phyloP scores from a whole-genome alignment of 257 asterid species.

The Solanum sitiens region DNA sequence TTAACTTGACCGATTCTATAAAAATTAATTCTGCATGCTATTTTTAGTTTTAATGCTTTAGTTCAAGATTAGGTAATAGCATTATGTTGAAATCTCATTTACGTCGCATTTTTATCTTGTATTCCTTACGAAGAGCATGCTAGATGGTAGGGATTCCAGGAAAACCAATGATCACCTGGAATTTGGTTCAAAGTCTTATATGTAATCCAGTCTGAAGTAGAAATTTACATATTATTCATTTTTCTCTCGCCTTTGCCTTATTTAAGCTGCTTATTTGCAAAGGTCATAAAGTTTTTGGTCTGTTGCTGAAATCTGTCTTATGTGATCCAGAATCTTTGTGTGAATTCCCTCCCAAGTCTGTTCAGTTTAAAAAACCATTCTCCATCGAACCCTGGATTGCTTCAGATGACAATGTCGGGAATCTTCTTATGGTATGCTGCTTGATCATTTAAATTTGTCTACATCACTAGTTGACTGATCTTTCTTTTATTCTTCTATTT shows the following conservation, averaged over 20 bases:
- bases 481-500: not conserved
- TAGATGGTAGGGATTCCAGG: not conserved
- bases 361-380: slow-evolving; percentile 72
- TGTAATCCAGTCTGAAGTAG: not conserved
- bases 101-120: not conserved
- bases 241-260: not conserved
- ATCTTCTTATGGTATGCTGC: slow-evolving; percentile 72
- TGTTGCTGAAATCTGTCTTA: not conserved
- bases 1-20: not conserved
- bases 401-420: slow-evolving; percentile 92
- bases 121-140: not conserved
- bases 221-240: not conserved
- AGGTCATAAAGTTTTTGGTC: not conserved
- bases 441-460: not conserved
- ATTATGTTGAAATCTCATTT: not conserved
- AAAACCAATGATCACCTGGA: not conserved
- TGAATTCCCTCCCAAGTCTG: slow-evolving; percentile 83
- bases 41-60: not conserved
- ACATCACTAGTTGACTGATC: not conserved
- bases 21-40: not conserved
- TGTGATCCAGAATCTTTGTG: slow-evolving; percentile 63
- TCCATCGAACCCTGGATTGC: slow-evolving; percentile 77
- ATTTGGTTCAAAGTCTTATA: not conserved
- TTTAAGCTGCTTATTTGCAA: not conserved
- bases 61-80: not conserved